phyloP scores from a whole-genome alignment of 768 basidiomycete species.

The Gloeopeniophorella convolvens region DNA sequence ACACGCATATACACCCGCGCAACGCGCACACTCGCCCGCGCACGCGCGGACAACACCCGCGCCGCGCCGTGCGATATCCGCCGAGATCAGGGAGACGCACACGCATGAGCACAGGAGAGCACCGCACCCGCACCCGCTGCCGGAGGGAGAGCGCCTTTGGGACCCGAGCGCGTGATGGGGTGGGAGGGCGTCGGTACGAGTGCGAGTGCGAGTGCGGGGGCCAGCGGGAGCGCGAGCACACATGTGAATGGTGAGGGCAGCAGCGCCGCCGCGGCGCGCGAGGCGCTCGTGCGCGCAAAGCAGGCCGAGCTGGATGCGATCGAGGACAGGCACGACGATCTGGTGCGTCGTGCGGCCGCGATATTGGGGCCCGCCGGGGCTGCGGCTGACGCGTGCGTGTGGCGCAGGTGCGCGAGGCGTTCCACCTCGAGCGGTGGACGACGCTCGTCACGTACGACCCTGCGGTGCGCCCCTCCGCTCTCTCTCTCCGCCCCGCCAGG shows the following conservation, averaged over 20 bases:
- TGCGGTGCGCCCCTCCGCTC: slow-evolving; percentile 36
- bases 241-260: slow-evolving; percentile 3
- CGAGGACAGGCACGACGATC: slow-evolving; percentile 60
- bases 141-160: slow-evolving; percentile 9
- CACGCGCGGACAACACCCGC: slow-evolving; percentile 42
- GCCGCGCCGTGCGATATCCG: slow-evolving; percentile 57
- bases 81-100: slow-evolving; percentile 61
- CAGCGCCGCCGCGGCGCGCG: slow-evolving; percentile 31
- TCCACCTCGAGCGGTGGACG: slow-evolving; percentile 81
- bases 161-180: not conserved
- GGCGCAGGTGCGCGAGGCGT: slow-evolving; percentile 71
- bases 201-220: too few relatives aligned
- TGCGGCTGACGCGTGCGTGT: not conserved
- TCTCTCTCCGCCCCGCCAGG: not conserved
- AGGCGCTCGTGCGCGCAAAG: slow-evolving; percentile 48
- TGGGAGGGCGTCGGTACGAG: not conserved
- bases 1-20: too few relatives aligned
- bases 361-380: too few relatives aligned
- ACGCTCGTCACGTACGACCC: slow-evolving; percentile 76
- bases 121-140: too few relatives aligned
- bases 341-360: too few relatives aligned
- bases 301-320: slow-evolving; percentile 54
- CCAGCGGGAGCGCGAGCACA: too few relatives aligned
- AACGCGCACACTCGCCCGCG: too few relatives aligned
- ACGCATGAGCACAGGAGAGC: too few relatives aligned